Percentiles rank a stretch among this genome's conserved stretches.
These are phyloP conservation scores for Trametes sanguinea DNA, from an alignment of 768 basidiomycete genomes.

Conservation along the genomic window DNA sequence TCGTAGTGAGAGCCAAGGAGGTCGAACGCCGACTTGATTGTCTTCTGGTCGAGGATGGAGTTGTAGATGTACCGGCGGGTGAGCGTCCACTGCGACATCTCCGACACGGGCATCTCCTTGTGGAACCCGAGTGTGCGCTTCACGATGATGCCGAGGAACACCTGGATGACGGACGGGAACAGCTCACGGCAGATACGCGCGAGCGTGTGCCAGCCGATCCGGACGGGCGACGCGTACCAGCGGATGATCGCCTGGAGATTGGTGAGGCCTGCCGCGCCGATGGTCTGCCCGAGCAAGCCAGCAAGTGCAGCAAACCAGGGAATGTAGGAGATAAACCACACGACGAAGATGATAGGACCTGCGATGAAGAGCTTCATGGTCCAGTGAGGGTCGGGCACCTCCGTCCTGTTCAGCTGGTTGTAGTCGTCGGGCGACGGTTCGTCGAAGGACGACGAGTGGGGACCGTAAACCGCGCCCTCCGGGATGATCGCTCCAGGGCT, in stretches of 20 bases:
- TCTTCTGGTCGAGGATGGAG: slow-evolving; percentile 38
- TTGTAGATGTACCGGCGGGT: slow-evolving; percentile 44
- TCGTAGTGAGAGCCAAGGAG: slow-evolving; percentile 52
- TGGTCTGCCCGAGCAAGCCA: slow-evolving; percentile 41
- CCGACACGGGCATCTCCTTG: slow-evolving; percentile 28
- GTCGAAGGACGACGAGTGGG: slow-evolving; percentile 48
- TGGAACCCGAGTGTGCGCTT: slow-evolving; percentile 46
- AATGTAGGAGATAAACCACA: slow-evolving; percentile 40
- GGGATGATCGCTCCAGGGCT: slow-evolving; percentile 43
- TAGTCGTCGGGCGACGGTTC: slow-evolving; percentile 38
- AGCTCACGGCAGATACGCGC: slow-evolving; percentile 43
- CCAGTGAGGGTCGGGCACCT: slow-evolving; percentile 35
- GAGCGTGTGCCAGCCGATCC: slow-evolving; percentile 42
- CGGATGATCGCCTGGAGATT: slow-evolving; percentile 43
- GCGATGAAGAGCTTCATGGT: slow-evolving; percentile 40
- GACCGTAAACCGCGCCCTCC: slow-evolving; percentile 44
- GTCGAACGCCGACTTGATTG: slow-evolving; percentile 40
- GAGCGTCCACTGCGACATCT: slow-evolving; percentile 36
- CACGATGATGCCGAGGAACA: slow-evolving; percentile 42
- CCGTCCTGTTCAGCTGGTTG: slow-evolving; percentile 44
- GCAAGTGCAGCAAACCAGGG: slow-evolving; percentile 46
- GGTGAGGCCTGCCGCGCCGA: slow-evolving; percentile 33
- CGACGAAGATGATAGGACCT: slow-evolving; percentile 41
- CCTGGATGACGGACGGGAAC: slow-evolving; percentile 40
- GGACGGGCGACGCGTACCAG: slow-evolving; percentile 45